Conservation (phyloP, 805 yeast species). For the Saturnispora saitoi region DNA sequence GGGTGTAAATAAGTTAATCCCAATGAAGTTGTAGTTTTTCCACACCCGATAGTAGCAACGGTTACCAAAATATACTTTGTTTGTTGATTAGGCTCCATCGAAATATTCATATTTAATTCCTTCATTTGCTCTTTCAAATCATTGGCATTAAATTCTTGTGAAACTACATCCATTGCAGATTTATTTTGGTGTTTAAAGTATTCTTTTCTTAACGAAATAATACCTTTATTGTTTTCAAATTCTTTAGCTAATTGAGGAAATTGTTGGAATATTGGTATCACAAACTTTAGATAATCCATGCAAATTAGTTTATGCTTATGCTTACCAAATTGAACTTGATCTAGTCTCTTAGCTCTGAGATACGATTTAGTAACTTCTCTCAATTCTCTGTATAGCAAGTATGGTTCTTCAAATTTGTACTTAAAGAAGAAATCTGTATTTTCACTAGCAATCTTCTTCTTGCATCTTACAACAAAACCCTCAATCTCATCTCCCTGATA, state of each 20-base stretch:
- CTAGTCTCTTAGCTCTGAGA: slow-evolving; percentile 29
- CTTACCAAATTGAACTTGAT: slow-evolving; percentile 32
- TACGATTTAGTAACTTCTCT: slow-evolving; percentile 73
- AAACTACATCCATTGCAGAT: slow-evolving; percentile 47
- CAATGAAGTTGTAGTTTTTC: slow-evolving; percentile 76
- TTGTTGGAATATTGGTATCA: slow-evolving; percentile 42
- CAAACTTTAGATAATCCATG: slow-evolving; percentile 60
- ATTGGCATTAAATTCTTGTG: slow-evolving; percentile 35
- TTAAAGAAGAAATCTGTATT: slow-evolving; percentile 67
- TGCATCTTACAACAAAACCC: slow-evolving; percentile 85
- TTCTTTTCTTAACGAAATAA: slow-evolving; percentile 59
- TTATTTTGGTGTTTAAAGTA: slow-evolving; percentile 49
- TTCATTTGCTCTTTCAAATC: slow-evolving; percentile 23
- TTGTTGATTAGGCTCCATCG: slow-evolving; percentile 9
- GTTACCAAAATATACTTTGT: slow-evolving; percentile 59
- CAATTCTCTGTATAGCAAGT: slow-evolving; percentile 80
- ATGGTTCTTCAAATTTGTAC: slow-evolving; percentile 92
- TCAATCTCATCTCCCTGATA: slow-evolving; percentile 70
- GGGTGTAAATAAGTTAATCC: slow-evolving; percentile 50
- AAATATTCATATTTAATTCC: slow-evolving; percentile 9
- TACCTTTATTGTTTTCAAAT: slow-evolving; percentile 55
- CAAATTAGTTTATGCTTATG: slow-evolving; percentile 47
- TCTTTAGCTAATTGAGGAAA: slow-evolving; percentile 39
- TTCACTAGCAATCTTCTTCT: slow-evolving; percentile 15
- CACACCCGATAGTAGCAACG: slow-evolving; percentile 88